These are phyloP conservation scores for Neoboletus magnificus DNA, from an alignment of 768 basidiomycete genomes.

Conservation along the genomic window DNA sequence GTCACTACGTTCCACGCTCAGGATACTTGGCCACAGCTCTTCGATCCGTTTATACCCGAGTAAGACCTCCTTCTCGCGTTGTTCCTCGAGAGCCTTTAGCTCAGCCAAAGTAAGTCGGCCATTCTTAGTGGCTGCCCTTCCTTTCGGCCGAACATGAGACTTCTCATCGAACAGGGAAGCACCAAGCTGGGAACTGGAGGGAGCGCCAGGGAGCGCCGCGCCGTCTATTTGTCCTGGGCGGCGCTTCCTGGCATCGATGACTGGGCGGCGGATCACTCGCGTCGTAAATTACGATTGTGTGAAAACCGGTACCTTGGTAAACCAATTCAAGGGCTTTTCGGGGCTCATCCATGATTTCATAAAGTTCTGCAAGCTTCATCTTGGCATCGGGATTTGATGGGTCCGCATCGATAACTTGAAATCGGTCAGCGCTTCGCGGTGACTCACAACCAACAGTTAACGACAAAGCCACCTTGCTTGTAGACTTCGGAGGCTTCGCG, in stretches of 20 bases:
- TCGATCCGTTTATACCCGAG: slow-evolving; percentile 55
- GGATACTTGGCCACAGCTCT: slow-evolving; percentile 60
- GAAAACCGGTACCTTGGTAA: slow-evolving; percentile 48
- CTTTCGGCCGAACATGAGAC: slow-evolving; percentile 35
- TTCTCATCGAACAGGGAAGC: slow-evolving; percentile 67
- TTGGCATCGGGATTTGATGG: slow-evolving; percentile 78
- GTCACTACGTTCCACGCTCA: slow-evolving; percentile 38
- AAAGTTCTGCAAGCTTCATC: slow-evolving; percentile 86
- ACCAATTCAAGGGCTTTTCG: neutral
- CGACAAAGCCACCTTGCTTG: slow-evolving; percentile 57
- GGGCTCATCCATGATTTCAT: slow-evolving; percentile 64
- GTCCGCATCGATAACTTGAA: slow-evolving; percentile 67
- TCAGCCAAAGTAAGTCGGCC: slow-evolving; percentile 57
- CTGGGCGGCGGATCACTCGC: slow-evolving; percentile 52
- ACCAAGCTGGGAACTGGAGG: slow-evolving; percentile 18
- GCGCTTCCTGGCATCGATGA: slow-evolving; percentile 60
- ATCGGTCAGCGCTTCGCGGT: slow-evolving; percentile 17
- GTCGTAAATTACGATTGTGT: neutral
- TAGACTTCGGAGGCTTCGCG: slow-evolving; percentile 81
- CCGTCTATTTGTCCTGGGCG: slow-evolving; percentile 25
- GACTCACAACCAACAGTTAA: neutral
- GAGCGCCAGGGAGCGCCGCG: slow-evolving; percentile 5
- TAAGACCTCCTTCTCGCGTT: slow-evolving; percentile 63
- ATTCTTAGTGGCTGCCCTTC: slow-evolving; percentile 14
- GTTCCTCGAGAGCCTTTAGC: slow-evolving; percentile 57